phyloP scores from a whole-genome alignment of 148 eudicot genomes.

The Vaccinium vitisidaea region DNA sequence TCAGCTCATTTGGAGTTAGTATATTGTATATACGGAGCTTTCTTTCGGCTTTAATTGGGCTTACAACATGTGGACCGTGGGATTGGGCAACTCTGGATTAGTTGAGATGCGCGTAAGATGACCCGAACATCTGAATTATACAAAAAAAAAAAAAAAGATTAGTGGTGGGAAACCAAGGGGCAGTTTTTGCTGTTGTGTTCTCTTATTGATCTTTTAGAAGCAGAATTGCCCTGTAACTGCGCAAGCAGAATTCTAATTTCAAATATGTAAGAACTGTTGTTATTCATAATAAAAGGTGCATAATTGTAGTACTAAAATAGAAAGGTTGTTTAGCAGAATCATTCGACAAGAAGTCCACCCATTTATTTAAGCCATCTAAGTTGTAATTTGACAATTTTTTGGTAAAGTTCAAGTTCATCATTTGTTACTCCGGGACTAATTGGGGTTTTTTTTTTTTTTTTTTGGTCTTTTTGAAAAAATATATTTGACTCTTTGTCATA shows the following conservation, averaged over 20 bases:
- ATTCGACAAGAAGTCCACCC: not conserved
- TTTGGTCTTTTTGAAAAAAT: too few species aligned
- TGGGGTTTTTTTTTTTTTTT: too few species aligned
- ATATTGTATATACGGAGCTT: too few species aligned
- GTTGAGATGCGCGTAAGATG: too few species aligned
- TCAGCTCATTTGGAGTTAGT: too few species aligned
- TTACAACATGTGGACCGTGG: too few species aligned
- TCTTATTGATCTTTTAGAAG: constrained; percentile 11
- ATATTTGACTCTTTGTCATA: too few species aligned
- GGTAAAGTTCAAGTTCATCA: not conserved
- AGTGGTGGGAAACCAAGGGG: constrained; percentile 11
- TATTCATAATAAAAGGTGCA: not conserved
- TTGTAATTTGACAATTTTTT: too few species aligned
- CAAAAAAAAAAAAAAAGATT: not conserved
- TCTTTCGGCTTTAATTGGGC: too few species aligned
- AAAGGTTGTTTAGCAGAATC: not conserved
- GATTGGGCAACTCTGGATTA: too few species aligned
- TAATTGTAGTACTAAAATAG: not conserved
- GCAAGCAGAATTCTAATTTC: not conserved
- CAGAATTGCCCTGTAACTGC: not conserved
- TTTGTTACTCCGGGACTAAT: too few species aligned
- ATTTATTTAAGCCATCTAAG: not conserved
- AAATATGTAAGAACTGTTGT: not conserved
- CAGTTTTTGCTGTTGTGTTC: constrained; percentile 27
- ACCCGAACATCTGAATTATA: too few species aligned